Conservation (phyloP, 208 protist species). For the Trypanosoma mega region DNA sequence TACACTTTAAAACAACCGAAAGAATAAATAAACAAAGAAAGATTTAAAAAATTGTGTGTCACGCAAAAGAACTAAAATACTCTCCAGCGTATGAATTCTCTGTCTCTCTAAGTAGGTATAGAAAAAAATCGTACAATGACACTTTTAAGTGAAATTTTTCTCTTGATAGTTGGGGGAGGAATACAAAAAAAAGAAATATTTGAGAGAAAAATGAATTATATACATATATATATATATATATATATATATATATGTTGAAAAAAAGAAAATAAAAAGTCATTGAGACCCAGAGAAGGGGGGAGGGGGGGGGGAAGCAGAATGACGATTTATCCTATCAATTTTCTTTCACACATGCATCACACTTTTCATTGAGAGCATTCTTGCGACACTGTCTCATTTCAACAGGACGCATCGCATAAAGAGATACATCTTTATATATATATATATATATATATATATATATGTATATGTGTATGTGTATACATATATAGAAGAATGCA, state of each 20-base stretch:
- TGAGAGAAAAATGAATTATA: constrained; percentile 1
- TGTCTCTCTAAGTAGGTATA: no score
- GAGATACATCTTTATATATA: no score
- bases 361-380: no score
- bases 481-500: neutral
- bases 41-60: neutral
- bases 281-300: no score
- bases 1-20: neutral
- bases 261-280: constrained; percentile 1
- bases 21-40: constrained; percentile 1
- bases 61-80: neutral
- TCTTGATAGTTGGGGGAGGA: neutral
- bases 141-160: neutral
- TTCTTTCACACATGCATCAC: no score
- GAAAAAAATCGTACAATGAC: constrained; percentile 1
- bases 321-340: no score
- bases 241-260: neutral
- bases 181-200: constrained; percentile 15
- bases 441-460: neutral
- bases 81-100: no score
- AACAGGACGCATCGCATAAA: no score
- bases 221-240: neutral
- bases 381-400: no score
- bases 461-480: neutral
- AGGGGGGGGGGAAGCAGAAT: no score